Evolutionary conservation across 176 grass and related monocot species (phyloP), one percentile per base, ranked within the genome.

Genomic region (Hyparrhenia diplandra): DNA sequence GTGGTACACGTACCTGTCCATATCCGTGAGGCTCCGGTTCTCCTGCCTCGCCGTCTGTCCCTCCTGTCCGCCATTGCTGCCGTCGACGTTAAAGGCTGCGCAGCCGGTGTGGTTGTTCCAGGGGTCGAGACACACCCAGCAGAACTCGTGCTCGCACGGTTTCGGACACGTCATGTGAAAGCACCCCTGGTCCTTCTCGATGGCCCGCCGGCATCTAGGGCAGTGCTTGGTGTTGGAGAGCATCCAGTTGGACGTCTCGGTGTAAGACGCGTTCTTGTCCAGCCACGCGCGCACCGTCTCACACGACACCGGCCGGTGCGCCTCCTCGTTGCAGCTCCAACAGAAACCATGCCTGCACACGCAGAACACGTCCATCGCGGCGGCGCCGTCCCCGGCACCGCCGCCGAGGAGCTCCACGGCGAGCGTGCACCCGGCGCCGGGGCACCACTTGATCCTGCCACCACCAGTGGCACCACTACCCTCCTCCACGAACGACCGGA

Each of bases 121-220:
- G 17, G 69, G 27, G 40, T 71, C 77, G 54, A 81, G 85, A 42
- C 78, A 87, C n/a, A 86, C 57, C 85, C 85, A 87, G 62, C 85
- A 87, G 74, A 87, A 87, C 10, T 37, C 4, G 45, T 68, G 80
- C 13, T 20, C 29, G 58, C 71, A 87, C 11, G 77, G 85, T 0
- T 36, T 4, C 10, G 43, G 52, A 14, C 84, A 86, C 7, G 69
- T 75, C 30, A 87, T 87, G 74, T 76, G 78, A 47, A 62, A 82
- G 37, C 85, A 87, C 0, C 85, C 85, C 59, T 81, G 61, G 59
- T 81, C 54, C 74, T 82, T 87, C 85, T 87, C 85, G 20, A 82
- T 87, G 0, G 61, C 70, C 3, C 51, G 45, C 39, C 37, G 37
- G 37, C 37, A 40, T 8, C 37, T 32, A 32, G 85, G 85, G 55